Base-by-base conservation (phyloP, 2,329 filamentous ascomycete species). In the Ophiostoma sp. region DNA sequence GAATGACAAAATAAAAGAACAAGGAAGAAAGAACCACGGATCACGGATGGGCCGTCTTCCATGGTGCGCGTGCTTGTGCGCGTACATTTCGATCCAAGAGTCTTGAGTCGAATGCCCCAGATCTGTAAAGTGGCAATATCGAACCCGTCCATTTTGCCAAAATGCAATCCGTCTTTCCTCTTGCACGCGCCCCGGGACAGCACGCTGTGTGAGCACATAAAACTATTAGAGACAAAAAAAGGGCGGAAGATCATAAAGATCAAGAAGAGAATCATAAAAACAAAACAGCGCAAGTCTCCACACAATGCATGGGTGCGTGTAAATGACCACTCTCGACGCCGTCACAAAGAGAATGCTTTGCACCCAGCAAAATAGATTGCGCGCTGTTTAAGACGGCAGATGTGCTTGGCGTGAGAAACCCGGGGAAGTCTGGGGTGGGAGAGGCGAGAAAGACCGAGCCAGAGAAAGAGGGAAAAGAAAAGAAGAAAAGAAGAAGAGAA, bases 401-500 rank as follows among this genome's bases (percentile, higher is more conserved):
- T 66, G 61, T 11, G 61, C 61, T 66, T 66, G 61, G 61, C 33
- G 61, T 45, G 36, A 45, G 39, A 66, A 66, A 66, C 61, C 61
- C 39, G 61, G 61, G 61, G 61, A 63, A 66, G 36, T 36, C 61
- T 66, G 61, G 61, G n/a, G 61, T n/a, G n/a, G 19, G 59, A 17
- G 55, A 57, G 55, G 25, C 55, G 28, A 31, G 25, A n/a, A 9
- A 39, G 11, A 61, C 33, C 33, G 4, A 36, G 28, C 55, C 9
- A 59, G 28, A 55, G 7, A 15, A 9, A 39, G 11, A 39, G 3
- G 17, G 39, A 11, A 31, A 31, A 31, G 31, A n/a, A 9, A 7
- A 7, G 17, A 19, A 28, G 55, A 33, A 28, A 15, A 36, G 15
- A 61, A 22, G 31, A 9, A 17, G 52, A 31, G 25, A 22, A 59